Base-by-base conservation (phyloP, 1,284 basidiomycete genomes). In the Ceratobasidium sp. region DNA sequence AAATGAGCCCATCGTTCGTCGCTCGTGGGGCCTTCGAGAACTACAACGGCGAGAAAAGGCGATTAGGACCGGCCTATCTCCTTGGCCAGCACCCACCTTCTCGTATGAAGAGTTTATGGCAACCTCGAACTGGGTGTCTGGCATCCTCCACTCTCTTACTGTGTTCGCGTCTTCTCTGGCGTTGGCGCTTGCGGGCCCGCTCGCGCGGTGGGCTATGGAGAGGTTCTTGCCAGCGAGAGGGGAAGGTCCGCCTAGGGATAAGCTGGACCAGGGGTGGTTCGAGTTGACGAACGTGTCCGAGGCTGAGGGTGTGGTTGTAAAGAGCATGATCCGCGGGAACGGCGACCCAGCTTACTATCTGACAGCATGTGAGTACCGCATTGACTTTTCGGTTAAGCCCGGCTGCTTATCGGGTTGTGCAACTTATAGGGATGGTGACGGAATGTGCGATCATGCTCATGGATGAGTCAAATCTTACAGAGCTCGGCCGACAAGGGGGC, bases 301-400 rank as follows among this genome's bases (percentile, higher is more conserved):
- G 3, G 83, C 85, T 1, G 87, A 87, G 4, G 85, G 88, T 23
- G 85, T 89, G n/a, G 86, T 88, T 67, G 89, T 92, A 40, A 91
- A 92, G 80, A 91, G 88, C 0, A 88, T 89, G 48, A 84, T 91
- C 70, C 86, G 84, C 68, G 92, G 90, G 0, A 86, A 90, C 59
- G 94, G 94, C n/a, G 94, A 96, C 82, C 93, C 94, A 3, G 94
- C 95, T 2, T 96, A 96, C 84, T 83, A 89, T 15, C 84, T 91
- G 50, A 92, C 94, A 0, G 87, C 92, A 5, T 84, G 92, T 93
- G 81, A 79, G 84, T 82, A 33, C 33, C 33, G 33, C 33, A 33
- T 33, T 2, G 0, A 3, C 23, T 38, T 33, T 61, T 38, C 17
- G 23, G 20, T 33, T 54, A 38, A 46, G 54, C n/a, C 10, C 26